A percentile compares a stretch with the other conserved stretches of the same genome.
phyloP scores from a whole-genome alignment of 2,329 filamentous ascomycete species.

The Chalaropsis ovoidea region DNA sequence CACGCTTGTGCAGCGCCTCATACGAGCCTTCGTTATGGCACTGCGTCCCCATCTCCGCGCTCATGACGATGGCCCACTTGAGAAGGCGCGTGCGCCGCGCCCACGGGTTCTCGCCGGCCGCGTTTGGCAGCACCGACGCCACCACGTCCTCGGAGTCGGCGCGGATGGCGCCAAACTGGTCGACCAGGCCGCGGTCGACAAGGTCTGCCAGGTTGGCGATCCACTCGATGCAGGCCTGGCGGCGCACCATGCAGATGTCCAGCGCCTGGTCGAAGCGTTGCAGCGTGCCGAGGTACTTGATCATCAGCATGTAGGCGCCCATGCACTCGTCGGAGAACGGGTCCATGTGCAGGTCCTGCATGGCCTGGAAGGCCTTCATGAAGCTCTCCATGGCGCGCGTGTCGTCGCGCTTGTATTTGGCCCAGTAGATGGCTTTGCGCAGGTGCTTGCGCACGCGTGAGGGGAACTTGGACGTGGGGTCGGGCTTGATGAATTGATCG shows the following conservation, averaged over 20 bases:
- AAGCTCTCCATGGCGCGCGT: constrained; percentile 23
- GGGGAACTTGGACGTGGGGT: constrained; percentile 21
- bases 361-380: constrained; percentile 21
- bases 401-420: constrained; percentile 25
- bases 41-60: constrained; percentile 74
- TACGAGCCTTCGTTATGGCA: constrained; percentile 69
- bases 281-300: constrained; percentile 68
- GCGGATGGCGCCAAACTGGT: constrained; percentile 34
- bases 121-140: constrained; percentile 26
- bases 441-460: constrained; percentile 20
- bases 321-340: constrained; percentile 85
- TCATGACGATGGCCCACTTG: constrained; percentile 62
- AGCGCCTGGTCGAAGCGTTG: constrained; percentile 60
- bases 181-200: constrained; percentile 39
- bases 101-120: constrained; percentile 41
- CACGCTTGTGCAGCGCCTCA: constrained; percentile 61
- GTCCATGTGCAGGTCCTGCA: constrained; percentile 45
- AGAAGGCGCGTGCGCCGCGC: constrained; percentile 56
- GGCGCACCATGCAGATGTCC: constrained; percentile 67
- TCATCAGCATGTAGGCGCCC: constrained; percentile 75
- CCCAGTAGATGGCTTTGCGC: constrained; percentile 25
- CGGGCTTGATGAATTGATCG: constrained; percentile 20
- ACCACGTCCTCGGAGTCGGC: constrained; percentile 29
- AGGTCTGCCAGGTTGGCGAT: constrained; percentile 45
- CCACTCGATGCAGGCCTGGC: constrained; percentile 57